Evolutionary conservation across 1,139 yeast genomes (phyloP).

Genomic region (Debaryomyces nepalensis): DNA sequence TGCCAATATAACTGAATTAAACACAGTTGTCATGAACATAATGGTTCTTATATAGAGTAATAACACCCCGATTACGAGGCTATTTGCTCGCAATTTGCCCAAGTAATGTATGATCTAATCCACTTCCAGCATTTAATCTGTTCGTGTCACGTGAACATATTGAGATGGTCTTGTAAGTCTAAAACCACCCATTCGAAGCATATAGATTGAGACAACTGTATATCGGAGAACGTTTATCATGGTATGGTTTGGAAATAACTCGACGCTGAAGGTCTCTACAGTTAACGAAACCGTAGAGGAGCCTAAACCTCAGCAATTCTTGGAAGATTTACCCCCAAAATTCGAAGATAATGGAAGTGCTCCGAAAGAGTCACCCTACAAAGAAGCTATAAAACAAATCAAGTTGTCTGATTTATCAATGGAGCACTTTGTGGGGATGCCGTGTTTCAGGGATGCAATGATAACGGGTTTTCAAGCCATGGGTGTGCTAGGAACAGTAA

Average conservation of each 20-base stretch:
- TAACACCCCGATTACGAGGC: no score
- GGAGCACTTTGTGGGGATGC: conserved; percentile 63
- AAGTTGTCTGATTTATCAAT: conserved; percentile 58
- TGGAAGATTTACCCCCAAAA: conserved; percentile 51
- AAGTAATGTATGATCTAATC: background rate
- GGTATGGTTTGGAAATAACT: conserved; percentile 39
- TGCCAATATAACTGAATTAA: no score
- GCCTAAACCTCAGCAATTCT: conserved; percentile 23
- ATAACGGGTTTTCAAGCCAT: conserved; percentile 86
- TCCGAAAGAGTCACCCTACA: conserved; percentile 27
- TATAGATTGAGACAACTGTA: background rate
- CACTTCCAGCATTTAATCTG: background rate
- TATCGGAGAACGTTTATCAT: conserved; percentile 18
- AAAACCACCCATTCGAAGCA: background rate
- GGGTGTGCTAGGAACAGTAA: conserved; percentile 76
- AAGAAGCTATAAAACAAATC: conserved; percentile 37
- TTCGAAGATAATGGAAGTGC: conserved; percentile 42
- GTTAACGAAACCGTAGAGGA: conserved; percentile 28
- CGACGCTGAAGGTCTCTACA: conserved; percentile 33
- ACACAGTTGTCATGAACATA: no score
- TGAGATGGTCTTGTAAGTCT: background rate
- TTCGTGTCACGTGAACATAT: no score
- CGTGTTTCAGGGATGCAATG: conserved; percentile 90
- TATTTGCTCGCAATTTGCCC: no score
- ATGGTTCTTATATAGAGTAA: background rate